phyloP scores from a whole-genome alignment of 2,329 filamentous ascomycete genomes.

The Colletotrichum destructivum region DNA sequence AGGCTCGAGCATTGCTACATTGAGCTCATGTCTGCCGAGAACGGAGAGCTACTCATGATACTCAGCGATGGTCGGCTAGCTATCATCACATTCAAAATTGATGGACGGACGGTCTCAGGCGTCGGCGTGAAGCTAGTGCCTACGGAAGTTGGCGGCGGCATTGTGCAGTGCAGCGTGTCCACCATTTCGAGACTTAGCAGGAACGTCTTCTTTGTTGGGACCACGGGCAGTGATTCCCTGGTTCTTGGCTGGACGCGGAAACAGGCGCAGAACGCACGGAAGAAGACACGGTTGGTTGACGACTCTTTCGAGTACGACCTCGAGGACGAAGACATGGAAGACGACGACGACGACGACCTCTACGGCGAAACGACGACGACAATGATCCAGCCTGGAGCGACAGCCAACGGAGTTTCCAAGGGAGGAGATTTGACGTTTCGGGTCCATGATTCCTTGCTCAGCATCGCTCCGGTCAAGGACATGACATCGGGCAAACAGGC shows the following conservation, averaged over 20 bases:
- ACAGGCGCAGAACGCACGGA: conserved; percentile 72
- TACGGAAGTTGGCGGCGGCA: conserved; percentile 72
- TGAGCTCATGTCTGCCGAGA: conserved; percentile 82
- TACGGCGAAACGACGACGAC: conserved; percentile 63
- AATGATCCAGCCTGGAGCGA: conserved; percentile 50
- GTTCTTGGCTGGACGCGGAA: conserved; percentile 85
- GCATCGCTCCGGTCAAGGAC: conserved; percentile 84
- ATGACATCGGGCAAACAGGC: conserved; percentile 77
- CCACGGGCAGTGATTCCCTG: conserved; percentile 85
- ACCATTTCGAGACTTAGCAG: conserved; percentile 79
- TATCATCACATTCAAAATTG: conserved; percentile 85
- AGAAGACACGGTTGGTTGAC: conserved; percentile 73
- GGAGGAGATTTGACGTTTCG: conserved; percentile 80
- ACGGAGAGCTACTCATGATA: conserved; percentile 87
- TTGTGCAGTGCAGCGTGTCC: conserved; percentile 75
- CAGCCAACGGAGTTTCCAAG: conserved; percentile 59
- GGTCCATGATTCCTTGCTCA: conserved; percentile 82
- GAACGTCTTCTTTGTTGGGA: conserved; percentile 85
- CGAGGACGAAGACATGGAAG: conserved; percentile 72
- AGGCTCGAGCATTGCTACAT: conserved; percentile 86
- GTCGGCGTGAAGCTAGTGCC: conserved; percentile 80
- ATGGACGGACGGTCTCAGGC: conserved; percentile 92
- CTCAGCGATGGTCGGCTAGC: conserved; percentile 82
- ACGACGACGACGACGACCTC: conserved; percentile 73
- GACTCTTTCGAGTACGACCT: conserved; percentile 67